These are phyloP conservation scores for Uronychia binucleata DNA, from an alignment of 73 alveolate species.

Conservation along the genomic window DNA sequence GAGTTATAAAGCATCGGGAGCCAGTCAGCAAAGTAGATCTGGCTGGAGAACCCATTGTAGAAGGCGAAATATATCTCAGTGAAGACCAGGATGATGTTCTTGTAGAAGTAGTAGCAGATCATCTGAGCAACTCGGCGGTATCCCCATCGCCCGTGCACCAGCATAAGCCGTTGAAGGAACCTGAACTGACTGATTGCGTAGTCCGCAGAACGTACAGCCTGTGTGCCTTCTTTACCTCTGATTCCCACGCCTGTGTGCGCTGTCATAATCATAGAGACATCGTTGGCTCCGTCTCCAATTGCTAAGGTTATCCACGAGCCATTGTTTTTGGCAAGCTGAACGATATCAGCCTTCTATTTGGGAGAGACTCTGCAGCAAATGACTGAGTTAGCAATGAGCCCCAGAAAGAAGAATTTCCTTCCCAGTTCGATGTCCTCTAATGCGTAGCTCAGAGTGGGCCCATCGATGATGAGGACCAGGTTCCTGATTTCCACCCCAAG, in stretches of 20 bases:
- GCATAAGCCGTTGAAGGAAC: slow-evolving; percentile 66
- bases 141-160: slow-evolving; percentile 82
- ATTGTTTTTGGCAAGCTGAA: slow-evolving; percentile 57
- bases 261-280: slow-evolving; percentile 93
- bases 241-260: slow-evolving; percentile 87
- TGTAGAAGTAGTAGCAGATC: slow-evolving; percentile 84
- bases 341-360: slow-evolving; percentile 76
- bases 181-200: slow-evolving; percentile 80
- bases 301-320: slow-evolving; percentile 38
- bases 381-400: slow-evolving; percentile 56
- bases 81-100: slow-evolving; percentile 74
- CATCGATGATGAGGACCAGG: slow-evolving; percentile 59
- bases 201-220: slow-evolving; percentile 85
- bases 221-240: slow-evolving; percentile 87
- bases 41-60: slow-evolving; percentile 86
- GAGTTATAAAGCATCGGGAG: slow-evolving; percentile 84
- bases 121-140: slow-evolving; percentile 71
- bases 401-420: slow-evolving; percentile 48
- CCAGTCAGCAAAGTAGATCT: slow-evolving; percentile 91
- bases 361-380: slow-evolving; percentile 84
- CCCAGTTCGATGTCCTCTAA: slow-evolving; percentile 10
- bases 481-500: background rate
- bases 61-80: slow-evolving; percentile 82
- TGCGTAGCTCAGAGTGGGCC: slow-evolving; percentile 53
- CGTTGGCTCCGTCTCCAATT: slow-evolving; percentile 99